These are phyloP conservation scores for Pleurotus cornucopiae DNA, from an alignment of 768 basidiomycete species.

Conservation along the genomic window DNA sequence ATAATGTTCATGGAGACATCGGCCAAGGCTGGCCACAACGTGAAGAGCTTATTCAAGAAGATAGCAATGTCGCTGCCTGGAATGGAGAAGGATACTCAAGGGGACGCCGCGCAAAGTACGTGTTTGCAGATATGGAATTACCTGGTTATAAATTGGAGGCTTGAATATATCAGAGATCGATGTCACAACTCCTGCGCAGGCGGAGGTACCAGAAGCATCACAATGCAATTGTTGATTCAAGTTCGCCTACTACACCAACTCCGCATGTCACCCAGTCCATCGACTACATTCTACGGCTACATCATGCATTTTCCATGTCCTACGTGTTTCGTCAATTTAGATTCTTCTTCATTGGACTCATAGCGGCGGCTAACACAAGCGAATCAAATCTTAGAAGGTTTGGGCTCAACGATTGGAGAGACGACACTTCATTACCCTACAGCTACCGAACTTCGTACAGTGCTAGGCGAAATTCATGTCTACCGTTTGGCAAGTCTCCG, in stretches of 20 bases:
- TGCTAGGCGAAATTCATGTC: too few species aligned
- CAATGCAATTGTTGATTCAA: conserved; percentile 69
- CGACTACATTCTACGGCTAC: neutral
- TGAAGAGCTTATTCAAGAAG: conserved; percentile 98
- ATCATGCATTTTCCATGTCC: neutral
- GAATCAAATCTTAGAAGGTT: too few species aligned
- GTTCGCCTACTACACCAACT: neutral
- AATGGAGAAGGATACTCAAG: conserved; percentile 79
- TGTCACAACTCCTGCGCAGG: conserved; percentile 67
- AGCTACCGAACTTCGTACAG: too few species aligned
- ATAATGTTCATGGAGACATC: conserved; percentile 99
- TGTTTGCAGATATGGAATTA: conserved; percentile 9
- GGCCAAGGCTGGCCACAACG: conserved; percentile 98
- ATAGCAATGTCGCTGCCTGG: conserved; percentile 98
- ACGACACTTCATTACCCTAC: too few species aligned
- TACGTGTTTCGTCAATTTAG: conserved; percentile 8
- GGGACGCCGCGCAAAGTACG: conserved; percentile 53
- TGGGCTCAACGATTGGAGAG: too few species aligned
- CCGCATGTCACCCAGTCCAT: too few species aligned
- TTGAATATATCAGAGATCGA: conserved; percentile 70
- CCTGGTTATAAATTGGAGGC: neutral
- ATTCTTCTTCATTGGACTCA: neutral
- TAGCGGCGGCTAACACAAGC: neutral
- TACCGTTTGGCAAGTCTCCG: too few species aligned
- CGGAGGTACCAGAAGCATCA: conserved; percentile 82